Evolutionary conservation across 768 basidiomycete genomes (phyloP), one percentile per base, ranked within the genome.

Genomic region (Pholiota conissans): DNA sequence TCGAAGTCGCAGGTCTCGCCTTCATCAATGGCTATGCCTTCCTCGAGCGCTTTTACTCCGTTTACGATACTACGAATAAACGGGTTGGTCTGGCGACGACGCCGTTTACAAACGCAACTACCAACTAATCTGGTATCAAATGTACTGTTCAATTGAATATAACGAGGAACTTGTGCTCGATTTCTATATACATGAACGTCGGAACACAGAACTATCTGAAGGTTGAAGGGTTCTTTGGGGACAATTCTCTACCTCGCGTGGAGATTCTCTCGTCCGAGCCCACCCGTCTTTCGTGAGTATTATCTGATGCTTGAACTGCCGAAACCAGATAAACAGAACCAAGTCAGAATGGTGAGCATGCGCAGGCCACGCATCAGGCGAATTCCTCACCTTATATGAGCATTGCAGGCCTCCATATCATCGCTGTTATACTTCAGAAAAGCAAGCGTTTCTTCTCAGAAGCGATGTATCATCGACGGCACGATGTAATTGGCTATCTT

Each of bases 41-140:
- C 63, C 65, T 71, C 9, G 72, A 75, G 69, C 81, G 86, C 10
- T 87, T 82, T 76, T 87, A 87, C 70, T 73, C 79, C 22, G 84
- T 85, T 24, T 87, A 71, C 60, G 85, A 88, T 65, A 83, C 84
- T 32, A 65, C 73, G 24, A 81, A 83, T 70, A 67, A 63, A 40
- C 80, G 73, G 9, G 74, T 86, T 55, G 84, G 85, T 24, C 72
- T 86, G 54, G 83, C 84, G 1, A 79, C 73, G 6, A 85, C 77
- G 3, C 49, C 69, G 3, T 80, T 71, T 65, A 86, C 85, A 2
- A 39, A 34, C 20, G 29, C 49, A 34, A 11, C 26, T 1, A 50
- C 30, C 18, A 50, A 50, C 49, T 50, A 32, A 50, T 32, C 8
- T 5, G n/a, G 11, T 3, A 45, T 22, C 4, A 39, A 39, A 39